Conservation (phyloP, 176 grass and related monocot species). For the Raddia guianensis region DNA sequence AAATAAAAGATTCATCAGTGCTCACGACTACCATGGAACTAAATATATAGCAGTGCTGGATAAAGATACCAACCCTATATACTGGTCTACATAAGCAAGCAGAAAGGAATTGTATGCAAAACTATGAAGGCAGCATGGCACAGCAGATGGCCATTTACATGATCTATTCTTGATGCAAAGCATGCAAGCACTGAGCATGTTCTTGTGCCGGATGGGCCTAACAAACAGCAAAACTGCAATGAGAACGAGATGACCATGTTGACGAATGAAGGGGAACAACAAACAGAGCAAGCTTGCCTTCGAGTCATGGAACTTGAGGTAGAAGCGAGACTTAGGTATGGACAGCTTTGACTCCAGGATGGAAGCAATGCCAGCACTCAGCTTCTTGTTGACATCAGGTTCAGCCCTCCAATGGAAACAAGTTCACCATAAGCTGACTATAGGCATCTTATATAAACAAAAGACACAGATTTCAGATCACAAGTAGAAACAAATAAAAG, state of each 20-base stretch:
- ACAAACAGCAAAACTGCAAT: constrained; percentile 66
- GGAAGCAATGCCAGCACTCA: constrained; percentile 65
- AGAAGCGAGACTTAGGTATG: constrained; percentile 72
- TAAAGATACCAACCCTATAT: background rate
- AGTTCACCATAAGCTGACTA: constrained; percentile 85
- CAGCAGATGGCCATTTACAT: constrained; percentile 55
- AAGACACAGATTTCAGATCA: too few species aligned
- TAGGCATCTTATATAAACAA: too few species aligned
- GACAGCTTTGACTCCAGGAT: constrained; percentile 79
- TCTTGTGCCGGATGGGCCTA: constrained; percentile 90
- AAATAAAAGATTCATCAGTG: constrained; percentile 1
- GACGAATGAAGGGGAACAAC: background rate
- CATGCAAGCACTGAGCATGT: constrained; percentile 93
- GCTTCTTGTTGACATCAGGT: constrained; percentile 75
- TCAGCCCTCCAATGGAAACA: constrained; percentile 77
- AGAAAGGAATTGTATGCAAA: background rate
- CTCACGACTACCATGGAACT: background rate
- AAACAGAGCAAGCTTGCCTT: constrained; percentile 58
- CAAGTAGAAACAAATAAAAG: too few species aligned
- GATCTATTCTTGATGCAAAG: constrained; percentile 95
- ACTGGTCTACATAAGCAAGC: background rate
- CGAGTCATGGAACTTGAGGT: constrained; percentile 78
- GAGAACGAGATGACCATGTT: constrained; percentile 36
- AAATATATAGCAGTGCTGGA: background rate
- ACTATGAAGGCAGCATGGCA: background rate